Base-by-base conservation (phyloP, 2,329 filamentous ascomycete species). In the Curvularia verruculosa region DNA sequence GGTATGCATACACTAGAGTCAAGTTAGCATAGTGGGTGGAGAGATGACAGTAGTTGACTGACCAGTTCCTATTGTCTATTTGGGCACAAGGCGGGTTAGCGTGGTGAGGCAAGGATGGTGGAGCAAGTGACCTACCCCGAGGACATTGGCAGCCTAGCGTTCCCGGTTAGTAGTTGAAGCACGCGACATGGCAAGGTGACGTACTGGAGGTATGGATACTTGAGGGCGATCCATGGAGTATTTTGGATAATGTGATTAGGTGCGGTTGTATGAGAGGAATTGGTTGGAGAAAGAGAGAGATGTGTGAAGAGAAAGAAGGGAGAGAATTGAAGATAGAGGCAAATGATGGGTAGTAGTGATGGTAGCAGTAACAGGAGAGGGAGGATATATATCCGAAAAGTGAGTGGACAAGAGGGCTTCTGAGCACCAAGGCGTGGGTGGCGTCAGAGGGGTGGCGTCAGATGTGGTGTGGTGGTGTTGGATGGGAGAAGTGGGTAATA, bases 41-140 rank as follows among this genome's bases (percentile, higher is more conserved):
- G 29, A n/a, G 28, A 46, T 15, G 23, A 28, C 21, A 3, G 21
- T 23, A 21, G 13, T 18, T 21, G 15, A 64, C 68, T 58, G 52
- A 76, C 74, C 69, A 66, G 75, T 78, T 51, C 75, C 75, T 13
- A 78, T 70, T 15, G 74, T 78, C 75, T 77, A 56, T 43, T 40
- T 44, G 50, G 23, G 18, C 37, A 26, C 34, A 37, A 41, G 7
- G 3, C 13, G 26, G 37, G 50, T 71, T 55, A 72, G 67, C 47
- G 58, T 56, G 26, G 46, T 52, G 28, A 47, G 45, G 56, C 34
- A 31, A 49, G 37, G 12, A 9, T 29, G 31, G 36, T 37, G 50
- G 36, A 48, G 55, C 37, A 21, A 24, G 23, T 41, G 24, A 64
- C 75, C 51, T 70, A 78, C 75, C 48, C 76, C 76, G 43, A 78